These are phyloP conservation scores for Linum tenue DNA, from an alignment of 345 rosid species.

Conservation along the genomic window DNA sequence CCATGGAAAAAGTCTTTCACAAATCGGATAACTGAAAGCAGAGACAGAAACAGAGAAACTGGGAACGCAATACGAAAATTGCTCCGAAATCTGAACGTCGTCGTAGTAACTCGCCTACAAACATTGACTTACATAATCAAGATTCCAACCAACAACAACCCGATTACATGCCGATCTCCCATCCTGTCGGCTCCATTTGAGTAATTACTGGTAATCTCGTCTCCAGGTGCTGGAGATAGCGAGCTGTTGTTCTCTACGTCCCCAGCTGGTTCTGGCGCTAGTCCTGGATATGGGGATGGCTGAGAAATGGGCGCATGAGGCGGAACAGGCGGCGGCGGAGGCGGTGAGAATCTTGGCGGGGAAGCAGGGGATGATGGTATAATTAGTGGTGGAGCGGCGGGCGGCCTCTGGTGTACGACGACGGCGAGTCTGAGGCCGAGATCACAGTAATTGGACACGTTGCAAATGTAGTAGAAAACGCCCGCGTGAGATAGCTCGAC, in stretches of 20 bases:
- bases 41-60: no score
- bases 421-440: constrained; percentile 33
- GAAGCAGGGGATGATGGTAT: background rate
- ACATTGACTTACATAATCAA: background rate
- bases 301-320: constrained; percentile 4
- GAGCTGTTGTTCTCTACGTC: background rate
- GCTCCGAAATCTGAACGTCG: no score
- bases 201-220: background rate
- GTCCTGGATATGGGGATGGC: background rate
- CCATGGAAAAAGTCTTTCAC: no score
- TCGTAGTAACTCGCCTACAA: no score
- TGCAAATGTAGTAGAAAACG: constrained; percentile 35
- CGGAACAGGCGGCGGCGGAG: background rate
- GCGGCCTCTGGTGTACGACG: constrained; percentile 8
- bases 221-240: background rate
- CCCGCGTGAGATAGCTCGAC: constrained; percentile 17
- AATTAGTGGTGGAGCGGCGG: background rate
- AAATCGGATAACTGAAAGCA: no score
- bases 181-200: background rate
- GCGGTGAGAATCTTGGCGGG: background rate
- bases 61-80: no score
- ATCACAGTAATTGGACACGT: constrained; percentile 31
- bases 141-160: background rate
- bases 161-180: background rate
- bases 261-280: constrained; percentile 7